phyloP scores from a whole-genome alignment of 805 yeast species.

The Metschnikowia noctiluminum region DNA sequence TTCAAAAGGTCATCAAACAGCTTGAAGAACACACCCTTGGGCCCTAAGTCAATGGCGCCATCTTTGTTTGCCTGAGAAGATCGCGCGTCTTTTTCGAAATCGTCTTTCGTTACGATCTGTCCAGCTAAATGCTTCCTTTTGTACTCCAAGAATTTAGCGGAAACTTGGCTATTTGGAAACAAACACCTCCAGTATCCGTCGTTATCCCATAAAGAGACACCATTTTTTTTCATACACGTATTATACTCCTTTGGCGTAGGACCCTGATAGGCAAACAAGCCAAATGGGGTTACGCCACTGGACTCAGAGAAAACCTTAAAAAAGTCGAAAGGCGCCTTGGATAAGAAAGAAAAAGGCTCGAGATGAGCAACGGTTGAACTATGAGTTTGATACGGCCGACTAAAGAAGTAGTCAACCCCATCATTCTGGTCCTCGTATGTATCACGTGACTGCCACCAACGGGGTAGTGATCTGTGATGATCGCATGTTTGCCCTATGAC shows the following conservation, averaged over 20 bases:
- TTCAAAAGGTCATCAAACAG: slow-evolving; percentile 62
- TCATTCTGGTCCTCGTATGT: slow-evolving; percentile 1
- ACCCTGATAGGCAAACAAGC: slow-evolving; percentile 50
- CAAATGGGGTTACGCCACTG: slow-evolving; percentile 35
- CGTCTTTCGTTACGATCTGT: slow-evolving; percentile 52
- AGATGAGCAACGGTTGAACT: neutral
- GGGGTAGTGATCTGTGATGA: neutral
- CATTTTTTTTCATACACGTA: slow-evolving; percentile 61
- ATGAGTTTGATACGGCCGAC: slow-evolving; percentile 23
- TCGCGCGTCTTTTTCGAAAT: slow-evolving; percentile 37
- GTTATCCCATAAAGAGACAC: slow-evolving; percentile 78
- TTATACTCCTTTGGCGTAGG: slow-evolving; percentile 60
- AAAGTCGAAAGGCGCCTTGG: slow-evolving; percentile 7
- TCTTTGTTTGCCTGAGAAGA: slow-evolving; percentile 8
- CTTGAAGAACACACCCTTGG: slow-evolving; percentile 58
- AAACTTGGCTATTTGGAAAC: slow-evolving; percentile 54
- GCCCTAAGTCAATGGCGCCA: slow-evolving; percentile 38
- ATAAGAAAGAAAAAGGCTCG: neutral
- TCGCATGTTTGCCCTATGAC: slow-evolving; percentile 20
- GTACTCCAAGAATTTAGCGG: slow-evolving; percentile 30
- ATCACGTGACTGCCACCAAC: slow-evolving; percentile 7
- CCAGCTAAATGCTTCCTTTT: slow-evolving; percentile 24
- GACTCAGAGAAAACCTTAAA: slow-evolving; percentile 18
- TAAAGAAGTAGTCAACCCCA: slow-evolving; percentile 17
- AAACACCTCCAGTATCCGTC: slow-evolving; percentile 89